phyloP scores from a whole-genome alignment of 768 basidiomycete genomes.

The Leccinum pellstonianum region DNA sequence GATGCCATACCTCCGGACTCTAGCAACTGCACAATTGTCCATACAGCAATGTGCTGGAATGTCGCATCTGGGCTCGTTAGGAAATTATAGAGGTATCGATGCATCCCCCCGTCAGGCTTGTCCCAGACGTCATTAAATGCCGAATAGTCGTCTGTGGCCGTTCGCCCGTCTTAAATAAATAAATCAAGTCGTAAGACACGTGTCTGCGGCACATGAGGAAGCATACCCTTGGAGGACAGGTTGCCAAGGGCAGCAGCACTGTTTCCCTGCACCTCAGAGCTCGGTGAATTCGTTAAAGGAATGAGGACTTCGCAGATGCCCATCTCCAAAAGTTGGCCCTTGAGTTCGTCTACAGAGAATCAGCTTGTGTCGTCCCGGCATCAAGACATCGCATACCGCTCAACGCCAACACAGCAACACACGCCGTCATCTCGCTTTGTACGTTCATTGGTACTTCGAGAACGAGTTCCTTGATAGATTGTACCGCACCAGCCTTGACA shows the following conservation, averaged over 20 bases:
- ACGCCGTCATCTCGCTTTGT: slow-evolving; percentile 99
- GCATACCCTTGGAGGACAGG: slow-evolving; percentile 88
- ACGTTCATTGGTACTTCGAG: slow-evolving; percentile 94
- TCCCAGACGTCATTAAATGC: slow-evolving; percentile 99
- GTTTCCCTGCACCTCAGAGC: slow-evolving; percentile 98
- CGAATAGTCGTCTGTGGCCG: slow-evolving; percentile 83
- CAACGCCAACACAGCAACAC: slow-evolving; percentile 92
- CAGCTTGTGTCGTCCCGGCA: neutral
- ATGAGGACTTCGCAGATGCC: slow-evolving; percentile 97
- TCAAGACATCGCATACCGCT: slow-evolving; percentile 63
- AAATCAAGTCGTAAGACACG: neutral
- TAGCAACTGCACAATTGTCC: slow-evolving; percentile 97
- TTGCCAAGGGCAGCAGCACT: slow-evolving; percentile 98
- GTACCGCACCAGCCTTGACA: slow-evolving; percentile 95
- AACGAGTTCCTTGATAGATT: slow-evolving; percentile 95
- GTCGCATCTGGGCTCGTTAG: slow-evolving; percentile 91
- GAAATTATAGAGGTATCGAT: slow-evolving; percentile 92
- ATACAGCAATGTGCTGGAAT: slow-evolving; percentile 99
- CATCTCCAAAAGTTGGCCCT: slow-evolving; percentile 96
- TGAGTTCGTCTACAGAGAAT: slow-evolving; percentile 79
- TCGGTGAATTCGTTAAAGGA: slow-evolving; percentile 92
- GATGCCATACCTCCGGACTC: slow-evolving; percentile 79
- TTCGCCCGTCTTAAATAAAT: slow-evolving; percentile 60
- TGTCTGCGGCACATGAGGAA: neutral
- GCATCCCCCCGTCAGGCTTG: slow-evolving; percentile 96